These are phyloP conservation scores for Chytriomyces sp. DNA, from an alignment of 192 early-diverging fungal genomes.

Conservation along the genomic window DNA sequence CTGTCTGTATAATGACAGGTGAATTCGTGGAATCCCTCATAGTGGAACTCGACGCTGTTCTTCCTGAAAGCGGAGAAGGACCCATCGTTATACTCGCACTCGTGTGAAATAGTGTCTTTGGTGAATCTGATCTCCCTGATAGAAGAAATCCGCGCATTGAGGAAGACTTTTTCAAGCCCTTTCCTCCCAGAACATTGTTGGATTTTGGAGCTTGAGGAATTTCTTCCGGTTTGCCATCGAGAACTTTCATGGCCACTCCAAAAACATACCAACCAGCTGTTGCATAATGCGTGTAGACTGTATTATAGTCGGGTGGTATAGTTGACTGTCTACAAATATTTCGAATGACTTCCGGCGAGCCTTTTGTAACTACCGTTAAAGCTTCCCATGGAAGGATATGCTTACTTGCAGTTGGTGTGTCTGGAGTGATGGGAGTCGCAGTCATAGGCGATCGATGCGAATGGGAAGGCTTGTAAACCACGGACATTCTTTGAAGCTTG, in stretches of 20 bases:
- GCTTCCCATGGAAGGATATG: constrained; percentile 21
- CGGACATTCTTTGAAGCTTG: constrained; percentile 22
- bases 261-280: constrained; percentile 52
- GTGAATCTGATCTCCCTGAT: neutral
- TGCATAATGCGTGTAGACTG: constrained; percentile 30
- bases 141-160: neutral
- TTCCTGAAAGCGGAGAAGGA: neutral
- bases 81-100: neutral
- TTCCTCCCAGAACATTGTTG: neutral
- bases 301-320: constrained; percentile 43
- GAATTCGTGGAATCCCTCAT: neutral
- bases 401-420: neutral
- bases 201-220: neutral
- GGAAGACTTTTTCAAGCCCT: neutral
- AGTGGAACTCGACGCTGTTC: too few relatives aligned
- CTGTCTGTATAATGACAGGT: neutral
- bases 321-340: constrained; percentile 37
- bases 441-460: neutral
- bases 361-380: constrained; percentile 39
- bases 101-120: neutral
- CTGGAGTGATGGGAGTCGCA: neutral
- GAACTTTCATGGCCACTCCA: constrained; percentile 31
- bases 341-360: constrained; percentile 46
- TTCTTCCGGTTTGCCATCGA: constrained; percentile 7
- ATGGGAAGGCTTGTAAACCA: constrained; percentile 18